Percentiles rank a stretch among this genome's conserved stretches.
Evolutionary conservation across 1,284 basidiomycete genomes (phyloP).

Genomic region (Sporisorium reilianum): DNA sequence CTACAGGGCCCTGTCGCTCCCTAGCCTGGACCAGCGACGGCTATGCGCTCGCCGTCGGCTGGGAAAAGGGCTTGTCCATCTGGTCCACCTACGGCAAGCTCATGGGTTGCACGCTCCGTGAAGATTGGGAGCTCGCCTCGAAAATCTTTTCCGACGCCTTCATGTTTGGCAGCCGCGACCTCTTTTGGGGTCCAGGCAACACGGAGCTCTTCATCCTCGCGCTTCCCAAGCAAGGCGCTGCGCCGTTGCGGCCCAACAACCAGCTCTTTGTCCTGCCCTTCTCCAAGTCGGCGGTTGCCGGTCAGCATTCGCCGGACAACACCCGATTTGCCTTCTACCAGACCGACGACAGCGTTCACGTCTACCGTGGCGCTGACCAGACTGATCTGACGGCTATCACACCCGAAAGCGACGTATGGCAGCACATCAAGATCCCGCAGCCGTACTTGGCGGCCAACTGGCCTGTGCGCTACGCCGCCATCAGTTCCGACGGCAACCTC

Average conservation of each 20-base stretch:
- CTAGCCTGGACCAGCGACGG: conserved; percentile 85
- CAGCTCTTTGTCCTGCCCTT: conserved; percentile 75
- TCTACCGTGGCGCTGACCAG: conserved; percentile 97
- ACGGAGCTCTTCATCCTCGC: conserved; percentile 58
- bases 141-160: conserved; percentile 77
- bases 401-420: conserved; percentile 90
- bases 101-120: conserved; percentile 79
- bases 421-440: conserved; percentile 79
- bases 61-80: conserved; percentile 87
- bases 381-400: conserved; percentile 98
- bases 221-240: conserved; percentile 18
- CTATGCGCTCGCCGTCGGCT: conserved; percentile 95
- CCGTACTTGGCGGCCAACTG: conserved; percentile 89
- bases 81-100: conserved; percentile 91
- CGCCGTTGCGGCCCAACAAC: conserved; percentile 29
- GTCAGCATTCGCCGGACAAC: conserved; percentile 92
- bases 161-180: conserved; percentile 78
- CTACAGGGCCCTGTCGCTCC: conserved; percentile 79
- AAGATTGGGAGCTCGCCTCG: conserved; percentile 75
- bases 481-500: conserved; percentile 89
- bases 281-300: conserved; percentile 91
- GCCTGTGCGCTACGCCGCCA: conserved; percentile 92
- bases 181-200: conserved; percentile 66
- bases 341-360: conserved; percentile 90
- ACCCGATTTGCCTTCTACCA: conserved; percentile 94